Percentiles rank a stretch among this genome's conserved stretches.
These are phyloP conservation scores for Lodderomyces pseudojiufengensis DNA, from an alignment of 1,139 yeast genomes.

Conservation along the genomic window DNA sequence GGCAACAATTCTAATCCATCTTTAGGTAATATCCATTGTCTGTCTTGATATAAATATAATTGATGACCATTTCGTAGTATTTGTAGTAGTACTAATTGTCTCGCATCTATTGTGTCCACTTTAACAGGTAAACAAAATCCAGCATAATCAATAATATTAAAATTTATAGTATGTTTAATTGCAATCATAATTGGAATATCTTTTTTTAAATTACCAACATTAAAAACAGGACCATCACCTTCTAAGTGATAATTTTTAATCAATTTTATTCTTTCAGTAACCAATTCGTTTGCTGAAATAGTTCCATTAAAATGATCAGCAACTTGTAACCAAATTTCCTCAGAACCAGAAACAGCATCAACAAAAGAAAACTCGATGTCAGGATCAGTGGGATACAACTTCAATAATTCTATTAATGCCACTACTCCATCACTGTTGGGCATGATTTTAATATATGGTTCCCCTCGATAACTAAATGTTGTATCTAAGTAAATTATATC, in stretches of 20 bases:
- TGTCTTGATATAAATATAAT: conserved; percentile 20
- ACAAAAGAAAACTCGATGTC: conserved; percentile 39
- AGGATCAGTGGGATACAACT: conserved; percentile 41
- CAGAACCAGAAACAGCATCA: conserved; percentile 51
- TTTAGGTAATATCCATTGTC: conserved; percentile 28
- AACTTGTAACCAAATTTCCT: conserved; percentile 49
- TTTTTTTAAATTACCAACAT: conserved; percentile 8
- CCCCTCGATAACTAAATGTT: conserved; percentile 49
- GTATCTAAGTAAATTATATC: conserved; percentile 56
- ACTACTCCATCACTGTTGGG: conserved; percentile 43
- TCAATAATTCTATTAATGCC: conserved; percentile 29
- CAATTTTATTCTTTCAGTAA: conserved; percentile 17
- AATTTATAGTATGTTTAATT: conserved; percentile 40
- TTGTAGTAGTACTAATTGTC: conserved; percentile 14
- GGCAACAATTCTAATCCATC: conserved; percentile 36
- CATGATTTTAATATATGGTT: conserved; percentile 45
- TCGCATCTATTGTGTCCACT: conserved; percentile 18
- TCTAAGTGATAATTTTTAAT: conserved; percentile 2
- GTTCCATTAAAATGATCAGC: conserved; percentile 27
- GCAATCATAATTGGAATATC: conserved; percentile 5
- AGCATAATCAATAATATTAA: conserved; percentile 34
- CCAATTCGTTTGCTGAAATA: conserved; percentile 29
- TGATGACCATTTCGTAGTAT: conserved; percentile 23
- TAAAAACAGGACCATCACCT: conserved; percentile 7
- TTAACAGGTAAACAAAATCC: conserved; percentile 26